phyloP scores from a whole-genome alignment of 2,329 filamentous ascomycete genomes.

The Aspergillus fijiensis region DNA sequence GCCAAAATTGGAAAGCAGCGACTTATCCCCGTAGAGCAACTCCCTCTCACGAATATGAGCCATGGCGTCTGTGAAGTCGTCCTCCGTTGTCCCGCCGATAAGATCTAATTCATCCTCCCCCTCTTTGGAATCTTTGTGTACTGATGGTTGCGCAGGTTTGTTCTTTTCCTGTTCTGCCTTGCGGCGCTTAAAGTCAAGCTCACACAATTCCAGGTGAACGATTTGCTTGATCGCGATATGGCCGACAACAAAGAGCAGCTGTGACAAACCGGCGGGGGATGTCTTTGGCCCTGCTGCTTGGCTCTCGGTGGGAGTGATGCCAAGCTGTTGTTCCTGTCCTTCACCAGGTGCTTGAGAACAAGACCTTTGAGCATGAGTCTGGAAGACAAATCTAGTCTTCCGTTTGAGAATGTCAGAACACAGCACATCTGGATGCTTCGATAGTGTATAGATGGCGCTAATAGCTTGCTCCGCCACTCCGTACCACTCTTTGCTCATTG shows the following conservation, averaged over 20 bases:
- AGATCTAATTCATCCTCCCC: slow-evolving; percentile 90
- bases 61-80: slow-evolving; percentile 88
- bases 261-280: slow-evolving; percentile 72
- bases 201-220: slow-evolving; percentile 94
- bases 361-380: slow-evolving; percentile 38
- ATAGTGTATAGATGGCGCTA: slow-evolving; percentile 88
- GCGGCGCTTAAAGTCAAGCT: slow-evolving; percentile 94
- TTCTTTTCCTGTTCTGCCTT: slow-evolving; percentile 61
- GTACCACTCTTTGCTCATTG: slow-evolving; percentile 90
- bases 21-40: slow-evolving; percentile 76
- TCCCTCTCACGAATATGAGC: slow-evolving; percentile 81
- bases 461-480: slow-evolving; percentile 96
- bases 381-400: slow-evolving; percentile 81
- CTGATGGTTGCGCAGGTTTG: slow-evolving; percentile 44
- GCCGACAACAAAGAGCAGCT: slow-evolving; percentile 90
- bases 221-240: slow-evolving; percentile 99
- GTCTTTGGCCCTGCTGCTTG: slow-evolving; percentile 60
- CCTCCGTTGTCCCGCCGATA: slow-evolving; percentile 93
- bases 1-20: slow-evolving; percentile 85
- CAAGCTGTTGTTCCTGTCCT: slow-evolving; percentile 35
- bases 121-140: slow-evolving; percentile 55
- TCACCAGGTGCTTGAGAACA: slow-evolving; percentile 29
- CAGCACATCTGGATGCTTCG: slow-evolving; percentile 88
- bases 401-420: slow-evolving; percentile 87
- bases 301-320: slow-evolving; percentile 34